Evolutionary conservation across 1,284 basidiomycete species (phyloP), one percentile per base, ranked within the genome.

Genomic region (Irpex rosettiformis): DNA sequence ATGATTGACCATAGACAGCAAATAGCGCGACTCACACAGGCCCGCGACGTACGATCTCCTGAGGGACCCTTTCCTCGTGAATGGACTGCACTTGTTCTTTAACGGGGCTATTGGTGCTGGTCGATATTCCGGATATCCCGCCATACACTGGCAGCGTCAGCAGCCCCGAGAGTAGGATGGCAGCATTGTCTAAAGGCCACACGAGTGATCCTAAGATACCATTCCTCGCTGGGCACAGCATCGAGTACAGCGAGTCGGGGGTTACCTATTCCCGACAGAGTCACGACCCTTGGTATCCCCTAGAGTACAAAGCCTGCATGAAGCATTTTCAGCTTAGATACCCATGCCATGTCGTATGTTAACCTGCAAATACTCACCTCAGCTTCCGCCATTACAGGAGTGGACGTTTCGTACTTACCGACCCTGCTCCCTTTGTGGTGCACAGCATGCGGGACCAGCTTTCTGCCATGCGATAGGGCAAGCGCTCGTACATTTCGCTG

Each of bases 41-140:
- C 27, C 16, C 48, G 25, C 48, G 43, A 47, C 13, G 43, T 47
- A 22, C 43, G 43, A 47, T 22, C 6, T 47, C 48, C 18, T 1
- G 27, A 10, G 25, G 21, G 48, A 51, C 48, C 48, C 48, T 51
- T 51, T 51, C 48, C 48, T 25, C 48, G 48, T 51, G 25, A 51
- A 51, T 28, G 24, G 48, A 16, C 25, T 47, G 48, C 48, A 24
- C 27, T 51, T 51, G 48, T 51, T 51, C 21, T 51, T 13, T 3
- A 24, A 13, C 18, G 11, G 48, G 48, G 25, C 11, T 25, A 21
- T 7, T 28, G 47, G 13, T 13, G 42, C 7, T 7, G 13, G 7
- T 43, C 42, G 18, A 6, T 8, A 21, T 43, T 43, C 42, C 42
- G 33, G 16, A 16, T 37, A 37, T 7, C 7, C 16, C 33, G 33